Evolutionary conservation across 2,329 filamentous ascomycete genomes (phyloP), one percentile per base, ranked within the genome.

Genomic region (Penicillium sp.): DNA sequence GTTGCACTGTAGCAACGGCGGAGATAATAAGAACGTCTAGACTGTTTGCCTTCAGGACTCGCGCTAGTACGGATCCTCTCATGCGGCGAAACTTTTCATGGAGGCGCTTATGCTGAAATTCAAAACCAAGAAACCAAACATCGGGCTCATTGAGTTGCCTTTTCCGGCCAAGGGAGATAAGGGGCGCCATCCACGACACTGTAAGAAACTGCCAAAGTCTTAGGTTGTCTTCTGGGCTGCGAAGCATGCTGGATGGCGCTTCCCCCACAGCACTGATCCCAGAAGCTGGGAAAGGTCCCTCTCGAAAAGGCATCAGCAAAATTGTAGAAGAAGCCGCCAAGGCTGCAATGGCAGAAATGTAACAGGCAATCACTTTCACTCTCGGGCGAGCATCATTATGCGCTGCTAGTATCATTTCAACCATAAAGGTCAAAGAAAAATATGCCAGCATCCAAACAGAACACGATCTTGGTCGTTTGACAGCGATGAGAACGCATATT

Each of bases 191-290:
- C 92, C 92, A 96, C 0, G 85, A 90, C 27, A 96, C 88, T 6
- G 85, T 88, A 84, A 93, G 89, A 75, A 91, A 96, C 63, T 93
- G 89, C 83, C 90, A 92, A 1, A 93, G 78, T 0, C 83, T 89
- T 24, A 96, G 72, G 61, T 89, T 86, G 64, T 96, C 92, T 71
- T 96, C 92, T 0, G 92, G 88, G 48, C 83, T 87, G 29, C 91
- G 87, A n/a, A 90, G 76, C 2, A 80, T 73, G 3, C 76, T 79
- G 0, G 82, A 86, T 1, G 90, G 85, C 5, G 74, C 61, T 19
- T 79, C 76, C 52, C 82, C 85, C 1, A 84, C 79, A 16, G 76
- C 73, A 51, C 86, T 86, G 55, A 93, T 90, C 1, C 81, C 82
- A 9, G 81, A 72, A 3, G 70, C 76, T 21, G 81, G 75, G 4